Percentiles rank a stretch among this genome's conserved stretches.
phyloP scores from a whole-genome alignment of 768 basidiomycete species.

The Amanita exitialis region DNA sequence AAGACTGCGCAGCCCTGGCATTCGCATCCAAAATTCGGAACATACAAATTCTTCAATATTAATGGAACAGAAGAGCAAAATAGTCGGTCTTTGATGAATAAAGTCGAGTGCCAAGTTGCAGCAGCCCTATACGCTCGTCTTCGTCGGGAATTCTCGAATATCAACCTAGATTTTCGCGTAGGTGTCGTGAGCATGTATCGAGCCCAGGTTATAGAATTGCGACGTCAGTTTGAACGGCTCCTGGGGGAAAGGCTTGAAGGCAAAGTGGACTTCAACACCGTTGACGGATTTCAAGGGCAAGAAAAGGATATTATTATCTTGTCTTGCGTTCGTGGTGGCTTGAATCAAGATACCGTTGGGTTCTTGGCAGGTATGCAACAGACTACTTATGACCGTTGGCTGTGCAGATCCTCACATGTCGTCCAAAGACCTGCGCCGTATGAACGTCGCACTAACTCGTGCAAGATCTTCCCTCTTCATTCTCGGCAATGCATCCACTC shows the following conservation, averaged over 20 bases:
- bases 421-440: constrained; percentile 61
- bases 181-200: constrained; percentile 90
- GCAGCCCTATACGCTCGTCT: constrained; percentile 70
- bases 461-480: constrained; percentile 92
- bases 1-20: constrained; percentile 91
- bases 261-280: constrained; percentile 89
- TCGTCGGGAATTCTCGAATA: constrained; percentile 43
- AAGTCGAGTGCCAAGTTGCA: constrained; percentile 63
- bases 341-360: constrained; percentile 72
- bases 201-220: constrained; percentile 75
- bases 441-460: constrained; percentile 99
- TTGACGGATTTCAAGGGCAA: constrained; percentile 98
- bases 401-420: constrained; percentile 3
- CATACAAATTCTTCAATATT: constrained; percentile 88
- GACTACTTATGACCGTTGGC: neutral
- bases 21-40: constrained; percentile 59
- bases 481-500: constrained; percentile 81
- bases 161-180: constrained; percentile 33
- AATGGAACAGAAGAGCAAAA: constrained; percentile 55
- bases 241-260: constrained; percentile 66
- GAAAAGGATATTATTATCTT: constrained; percentile 98
- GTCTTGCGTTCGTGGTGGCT: constrained; percentile 91
- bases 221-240: constrained; percentile 51
- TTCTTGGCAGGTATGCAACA: constrained; percentile 64
- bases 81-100: constrained; percentile 71